Base-by-base conservation (phyloP, 306 rosid genomes). In the Trichosanthes cucumerina region DNA sequence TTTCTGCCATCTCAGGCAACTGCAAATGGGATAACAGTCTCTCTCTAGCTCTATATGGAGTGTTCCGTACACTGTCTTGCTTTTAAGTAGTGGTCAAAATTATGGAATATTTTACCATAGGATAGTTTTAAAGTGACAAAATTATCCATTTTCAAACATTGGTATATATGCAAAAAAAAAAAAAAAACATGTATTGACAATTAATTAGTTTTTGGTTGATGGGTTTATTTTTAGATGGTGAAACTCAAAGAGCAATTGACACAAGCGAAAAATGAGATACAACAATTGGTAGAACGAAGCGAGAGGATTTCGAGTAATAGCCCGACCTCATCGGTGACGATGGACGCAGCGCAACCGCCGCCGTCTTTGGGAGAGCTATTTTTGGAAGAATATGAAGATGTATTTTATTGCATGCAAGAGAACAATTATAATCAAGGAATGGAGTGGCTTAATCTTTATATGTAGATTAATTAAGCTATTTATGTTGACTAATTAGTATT, bases 241-340 rank as follows among this genome's bases (percentile, higher is more conserved):
- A 91, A 87, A 78, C 88, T 96, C 1, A 92, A 85, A 74, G 93
- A 88, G 10, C 86, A 86, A 28, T 88, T 96, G 3, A 78, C 52
- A 0, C 88, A 86, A 38, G 91, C 96, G 0, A 90, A 90, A 86
- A 90, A 82, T 46, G 91, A 90, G 82, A 91, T 86, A 52, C 89
- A 85, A 18, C 75, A 88, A 78, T 81, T 88, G 16, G 66, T 78
- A 1, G 91, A 89, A 62, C 85, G 80, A 0, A 79, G 9, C 9
- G 88, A 88, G 4, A 50, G 81, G 2, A 89, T 76, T 8, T 78
- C 89, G 3, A 92, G 86, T 69, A 86, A 88, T 70, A 95, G 94
- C 23, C 81, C 91, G 0, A 88, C 88, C 60, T 87, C 94, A 1
- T 87, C 97, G 10, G 86, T 83, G 0, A 88, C 97, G 1, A 72